A percentile compares a stretch with the other conserved stretches of the same genome.
Conservation (phyloP, 108 stramenopile genomes). For the Pseudonitzschia delicatissima region DNA sequence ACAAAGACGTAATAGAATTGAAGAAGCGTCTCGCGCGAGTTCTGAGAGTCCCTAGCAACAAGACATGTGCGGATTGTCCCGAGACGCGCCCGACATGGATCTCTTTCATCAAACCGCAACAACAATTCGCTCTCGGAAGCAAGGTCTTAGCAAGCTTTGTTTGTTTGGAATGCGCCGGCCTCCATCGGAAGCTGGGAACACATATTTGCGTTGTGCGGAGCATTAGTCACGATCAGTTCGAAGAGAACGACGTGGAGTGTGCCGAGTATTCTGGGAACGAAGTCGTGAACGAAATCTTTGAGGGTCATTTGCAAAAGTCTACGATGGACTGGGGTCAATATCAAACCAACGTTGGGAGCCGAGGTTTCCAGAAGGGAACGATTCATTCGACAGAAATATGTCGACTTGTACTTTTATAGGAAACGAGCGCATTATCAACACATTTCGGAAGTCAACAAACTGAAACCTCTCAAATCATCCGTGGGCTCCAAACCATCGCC, state of each 20-base stretch:
- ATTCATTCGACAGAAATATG: constrained; percentile 22
- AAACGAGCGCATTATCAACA: constrained; percentile 17
- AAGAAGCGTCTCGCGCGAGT: constrained; percentile 21
- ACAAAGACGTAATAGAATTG: not conserved
- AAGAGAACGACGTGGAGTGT: constrained; percentile 53
- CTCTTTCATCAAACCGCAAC: constrained; percentile 57
- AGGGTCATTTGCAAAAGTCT: constrained; percentile 45
- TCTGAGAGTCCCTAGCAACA: constrained; percentile 33
- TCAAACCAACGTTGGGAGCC: constrained; percentile 27
- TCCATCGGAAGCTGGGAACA: constrained; percentile 85
- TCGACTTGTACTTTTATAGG: constrained; percentile 18
- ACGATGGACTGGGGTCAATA: not conserved
- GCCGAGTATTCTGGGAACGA: constrained; percentile 69
- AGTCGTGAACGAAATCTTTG: constrained; percentile 62
- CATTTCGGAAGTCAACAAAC: not conserved
- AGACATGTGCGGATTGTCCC: constrained; percentile 78
- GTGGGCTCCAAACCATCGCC: not conserved
- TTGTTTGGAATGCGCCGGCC: constrained; percentile 92
- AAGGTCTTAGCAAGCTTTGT: constrained; percentile 79
- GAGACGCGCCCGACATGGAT: constrained; percentile 90
- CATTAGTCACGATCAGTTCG: constrained; percentile 60
- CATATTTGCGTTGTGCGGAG: constrained; percentile 88
- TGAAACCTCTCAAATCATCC: not conserved
- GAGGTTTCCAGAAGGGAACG: constrained; percentile 21
- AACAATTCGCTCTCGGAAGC: constrained; percentile 42